phyloP scores from a whole-genome alignment of 345 rosid genomes.

The Acer yangbiense region DNA sequence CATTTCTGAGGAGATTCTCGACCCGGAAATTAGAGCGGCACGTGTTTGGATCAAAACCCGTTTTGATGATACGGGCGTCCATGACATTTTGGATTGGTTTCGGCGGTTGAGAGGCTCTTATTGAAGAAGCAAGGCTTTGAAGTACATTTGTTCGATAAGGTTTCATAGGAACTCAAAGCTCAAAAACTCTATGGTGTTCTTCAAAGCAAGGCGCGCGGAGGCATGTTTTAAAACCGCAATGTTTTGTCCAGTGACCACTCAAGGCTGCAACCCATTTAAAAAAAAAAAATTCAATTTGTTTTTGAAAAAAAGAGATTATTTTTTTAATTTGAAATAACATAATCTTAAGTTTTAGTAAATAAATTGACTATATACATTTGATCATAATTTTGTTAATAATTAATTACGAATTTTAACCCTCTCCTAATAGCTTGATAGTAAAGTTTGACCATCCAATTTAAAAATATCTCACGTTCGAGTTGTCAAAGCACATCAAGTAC shows the following conservation, averaged over 20 bases:
- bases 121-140: conserved; percentile 25
- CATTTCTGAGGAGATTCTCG: conserved; percentile 31
- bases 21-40: conserved; percentile 64
- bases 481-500: too few species aligned
- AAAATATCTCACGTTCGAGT: too few species aligned
- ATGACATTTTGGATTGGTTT: conserved; percentile 26
- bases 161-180: conserved; percentile 23
- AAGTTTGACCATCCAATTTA: too few species aligned
- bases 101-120: conserved; percentile 10
- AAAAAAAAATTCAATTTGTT: too few species aligned
- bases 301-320: too few species aligned
- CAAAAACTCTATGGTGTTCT: not conserved
- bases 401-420: too few species aligned
- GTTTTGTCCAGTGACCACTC: not conserved
- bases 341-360: too few species aligned
- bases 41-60: conserved; percentile 67
- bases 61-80: conserved; percentile 78
- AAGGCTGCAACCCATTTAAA: not conserved
- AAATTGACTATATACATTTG: too few species aligned
- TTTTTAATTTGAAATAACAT: not conserved
- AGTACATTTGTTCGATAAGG: conserved; percentile 21
- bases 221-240: too few species aligned
- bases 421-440: too few species aligned
- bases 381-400: too few species aligned
- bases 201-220: not conserved